These are phyloP conservation scores for Codiaeum variegatum DNA, from an alignment of 441 rosid species.

Conservation along the genomic window DNA sequence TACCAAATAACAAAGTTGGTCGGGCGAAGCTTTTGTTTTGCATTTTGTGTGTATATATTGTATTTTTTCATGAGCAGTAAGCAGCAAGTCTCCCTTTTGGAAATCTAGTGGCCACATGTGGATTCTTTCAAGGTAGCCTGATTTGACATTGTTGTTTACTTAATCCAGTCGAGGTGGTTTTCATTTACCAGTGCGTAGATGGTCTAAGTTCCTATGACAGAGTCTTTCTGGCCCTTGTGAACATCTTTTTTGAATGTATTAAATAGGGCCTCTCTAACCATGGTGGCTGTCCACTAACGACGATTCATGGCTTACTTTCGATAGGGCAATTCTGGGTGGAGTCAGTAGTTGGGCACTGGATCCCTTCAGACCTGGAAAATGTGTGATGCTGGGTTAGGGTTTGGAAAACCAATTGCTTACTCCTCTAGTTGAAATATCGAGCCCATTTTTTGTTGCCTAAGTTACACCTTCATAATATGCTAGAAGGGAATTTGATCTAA, in stretches of 20 bases:
- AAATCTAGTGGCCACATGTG: not conserved
- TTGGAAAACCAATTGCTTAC: not conserved
- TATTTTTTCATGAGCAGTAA: constrained; percentile 1
- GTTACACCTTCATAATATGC: no score
- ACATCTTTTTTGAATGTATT: constrained; percentile 9
- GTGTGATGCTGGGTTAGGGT: constrained; percentile 6
- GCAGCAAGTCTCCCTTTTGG: constrained; percentile 1
- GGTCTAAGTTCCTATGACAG: not conserved
- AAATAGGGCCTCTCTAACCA: not conserved
- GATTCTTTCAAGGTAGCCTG: not conserved
- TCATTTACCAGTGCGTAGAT: not conserved
- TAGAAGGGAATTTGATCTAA: no score
- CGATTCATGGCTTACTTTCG: not conserved
- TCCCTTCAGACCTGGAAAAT: constrained; percentile 16
- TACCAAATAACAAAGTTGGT: no score
- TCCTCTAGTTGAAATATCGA: not conserved
- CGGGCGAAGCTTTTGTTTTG: no score
- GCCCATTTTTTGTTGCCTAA: not conserved
- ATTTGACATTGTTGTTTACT: not conserved
- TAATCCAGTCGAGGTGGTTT: not conserved
- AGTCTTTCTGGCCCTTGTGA: not conserved
- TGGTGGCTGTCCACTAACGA: not conserved
- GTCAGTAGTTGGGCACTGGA: constrained; percentile 4
- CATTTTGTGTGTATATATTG: no score
- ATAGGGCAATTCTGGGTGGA: not conserved